phyloP scores from a whole-genome alignment of 139 green algal species.

The Medakamo hakoo region DNA sequence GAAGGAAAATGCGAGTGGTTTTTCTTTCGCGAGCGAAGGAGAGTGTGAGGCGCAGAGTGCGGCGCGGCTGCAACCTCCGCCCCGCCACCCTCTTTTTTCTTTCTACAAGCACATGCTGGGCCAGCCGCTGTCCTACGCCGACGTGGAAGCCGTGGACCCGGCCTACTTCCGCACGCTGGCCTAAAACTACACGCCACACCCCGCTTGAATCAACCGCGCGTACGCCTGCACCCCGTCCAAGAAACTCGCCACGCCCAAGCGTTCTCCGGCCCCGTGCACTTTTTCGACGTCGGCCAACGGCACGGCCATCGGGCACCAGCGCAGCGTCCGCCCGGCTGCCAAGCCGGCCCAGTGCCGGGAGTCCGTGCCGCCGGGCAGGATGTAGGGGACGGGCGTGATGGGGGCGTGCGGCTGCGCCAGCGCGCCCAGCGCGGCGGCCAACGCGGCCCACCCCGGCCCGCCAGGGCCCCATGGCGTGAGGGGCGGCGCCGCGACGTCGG shows the following conservation, averaged over 20 bases:
- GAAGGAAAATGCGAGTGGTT: too few species aligned
- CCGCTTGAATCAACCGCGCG: neutral
- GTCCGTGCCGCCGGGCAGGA: neutral
- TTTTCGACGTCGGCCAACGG: neutral
- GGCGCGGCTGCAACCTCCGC: too few species aligned
- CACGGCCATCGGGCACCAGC: neutral
- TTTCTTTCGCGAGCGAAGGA: too few species aligned
- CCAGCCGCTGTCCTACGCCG: slow-evolving; percentile 68
- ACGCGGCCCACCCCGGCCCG: neutral
- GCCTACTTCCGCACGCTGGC: slow-evolving; percentile 87
- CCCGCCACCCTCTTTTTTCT: too few species aligned
- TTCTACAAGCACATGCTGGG: slow-evolving; percentile 99
- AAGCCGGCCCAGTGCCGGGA: neutral
- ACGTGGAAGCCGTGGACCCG: slow-evolving; percentile 95
- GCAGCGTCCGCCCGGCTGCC: neutral
- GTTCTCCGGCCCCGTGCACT: neutral
- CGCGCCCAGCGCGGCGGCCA: neutral
- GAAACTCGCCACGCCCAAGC: neutral
- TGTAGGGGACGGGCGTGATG: neutral
- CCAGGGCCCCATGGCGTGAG: too few species aligned
- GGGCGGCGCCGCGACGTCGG: neutral
- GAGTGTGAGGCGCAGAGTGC: too few species aligned
- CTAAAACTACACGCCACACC: too few species aligned
- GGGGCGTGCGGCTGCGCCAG: too few species aligned
- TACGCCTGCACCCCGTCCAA: neutral